Evolutionary conservation across 1,284 basidiomycete species (phyloP).

Genomic region (Athelia psychrophila): DNA sequence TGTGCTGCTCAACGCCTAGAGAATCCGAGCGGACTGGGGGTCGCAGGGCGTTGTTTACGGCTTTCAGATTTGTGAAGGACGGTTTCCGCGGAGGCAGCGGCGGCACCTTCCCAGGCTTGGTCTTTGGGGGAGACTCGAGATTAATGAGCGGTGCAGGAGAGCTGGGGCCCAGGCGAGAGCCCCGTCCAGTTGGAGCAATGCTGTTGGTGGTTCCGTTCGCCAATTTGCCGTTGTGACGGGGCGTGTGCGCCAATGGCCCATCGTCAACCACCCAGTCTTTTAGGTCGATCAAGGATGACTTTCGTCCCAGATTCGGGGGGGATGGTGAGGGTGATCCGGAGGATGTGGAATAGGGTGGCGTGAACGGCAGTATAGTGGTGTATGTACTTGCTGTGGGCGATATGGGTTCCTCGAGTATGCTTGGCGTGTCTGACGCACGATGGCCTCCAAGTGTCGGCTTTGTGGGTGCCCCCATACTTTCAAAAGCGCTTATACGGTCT

Average conservation of each 20-base stretch:
- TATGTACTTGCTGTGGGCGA: constrained; percentile 37
- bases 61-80: constrained; percentile 47
- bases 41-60: constrained; percentile 21
- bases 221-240: neutral
- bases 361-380: constrained; percentile 29
- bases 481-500: constrained; percentile 59
- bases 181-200: constrained; percentile 22
- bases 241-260: constrained; percentile 34
- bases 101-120: constrained; percentile 32
- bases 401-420: constrained; percentile 40
- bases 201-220: constrained; percentile 18
- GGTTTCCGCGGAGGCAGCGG: constrained; percentile 67
- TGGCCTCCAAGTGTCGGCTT: neutral
- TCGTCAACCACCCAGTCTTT: constrained; percentile 75
- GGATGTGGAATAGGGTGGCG: constrained; percentile 19
- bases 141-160: constrained; percentile 50
- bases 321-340: constrained; percentile 47
- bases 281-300: constrained; percentile 67
- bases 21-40: constrained; percentile 40
- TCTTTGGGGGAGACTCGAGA: constrained; percentile 44
- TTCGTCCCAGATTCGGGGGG: constrained; percentile 50
- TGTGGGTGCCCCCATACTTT: neutral
- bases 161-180: neutral
- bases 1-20: constrained; percentile 46
- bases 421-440: neutral